Evolutionary conservation across 2,329 filamentous ascomycete species (phyloP), one percentile per base, ranked within the genome.

Genomic region (Parascedosporium putredinis): DNA sequence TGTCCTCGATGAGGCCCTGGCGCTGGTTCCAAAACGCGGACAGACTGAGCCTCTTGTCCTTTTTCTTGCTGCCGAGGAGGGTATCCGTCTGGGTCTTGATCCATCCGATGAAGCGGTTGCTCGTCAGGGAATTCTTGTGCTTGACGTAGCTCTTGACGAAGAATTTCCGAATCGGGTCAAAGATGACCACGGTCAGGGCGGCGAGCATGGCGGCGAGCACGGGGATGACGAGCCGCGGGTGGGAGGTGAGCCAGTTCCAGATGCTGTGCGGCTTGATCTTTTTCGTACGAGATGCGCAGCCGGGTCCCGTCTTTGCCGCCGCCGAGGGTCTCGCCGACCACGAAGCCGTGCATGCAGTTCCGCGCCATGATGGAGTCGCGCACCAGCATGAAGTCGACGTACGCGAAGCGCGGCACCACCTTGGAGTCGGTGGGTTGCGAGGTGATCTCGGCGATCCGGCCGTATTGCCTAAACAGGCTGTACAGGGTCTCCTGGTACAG

Each of bases 131-230:
- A 53, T 93, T 80, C 0, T 83, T 81, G 44, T 83, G 78, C 27
- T 89, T 88, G 47, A 98, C 83, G 62, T 95, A 89, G 3, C 84
- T 76, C 60, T 88, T 88, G 67, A 97, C 87, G 59, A 94, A 96
- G 61, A 94, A 93, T 1, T 89, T 90, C 42, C 93, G 81, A 51
- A 98, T 90, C 0, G 93, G 93, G 58, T 98, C 93, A 59, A 98
- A 97, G 6, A 97, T 74, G 1, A 87, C 81, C 18, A 96, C 88
- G 0, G 90, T 94, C 45, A 93, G 71, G 29, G 84, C 83, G 0
- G 90, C 89, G 25, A 95, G 62, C 2, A 97, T 67, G 1, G 89
- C 91, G 14, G 88, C 88, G 2, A 95, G 49, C 1, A 86, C 67
- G 1, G 93, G 91, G 44, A 98, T 84, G 23, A 95, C 86, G 43